Percentiles rank a stretch among this genome's conserved stretches.
Evolutionary conservation across 2,329 filamentous ascomycete species (phyloP).

Genomic region (Aspergillus flavus): DNA sequence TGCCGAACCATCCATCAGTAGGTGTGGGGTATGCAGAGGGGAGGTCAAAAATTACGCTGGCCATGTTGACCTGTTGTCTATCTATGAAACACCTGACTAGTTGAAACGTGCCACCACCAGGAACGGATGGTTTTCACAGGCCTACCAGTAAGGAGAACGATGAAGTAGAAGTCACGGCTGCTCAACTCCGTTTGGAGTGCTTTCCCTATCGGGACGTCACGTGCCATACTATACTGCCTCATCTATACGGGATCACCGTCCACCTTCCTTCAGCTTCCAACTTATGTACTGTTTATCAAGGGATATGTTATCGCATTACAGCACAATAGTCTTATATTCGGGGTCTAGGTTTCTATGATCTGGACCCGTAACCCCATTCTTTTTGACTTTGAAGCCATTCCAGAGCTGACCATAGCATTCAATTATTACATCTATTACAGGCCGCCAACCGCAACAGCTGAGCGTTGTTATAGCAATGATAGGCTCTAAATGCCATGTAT

Average conservation of each 20-base stretch:
- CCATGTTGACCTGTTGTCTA: constrained; percentile 26
- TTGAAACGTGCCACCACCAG: not conserved
- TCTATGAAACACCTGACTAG: not conserved
- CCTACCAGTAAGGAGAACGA: not conserved
- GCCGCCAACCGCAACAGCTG: not conserved
- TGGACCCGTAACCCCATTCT: constrained; percentile 9
- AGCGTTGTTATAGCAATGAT: constrained; percentile 7
- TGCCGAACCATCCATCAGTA: constrained; percentile 46
- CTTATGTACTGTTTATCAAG: not conserved
- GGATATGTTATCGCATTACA: not conserved
- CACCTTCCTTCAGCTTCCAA: not conserved
- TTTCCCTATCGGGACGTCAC: constrained; percentile 20
- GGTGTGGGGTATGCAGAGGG: not conserved
- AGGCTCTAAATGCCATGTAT: constrained; percentile 24
- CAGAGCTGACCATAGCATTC: constrained; percentile 6
- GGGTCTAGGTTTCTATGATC: not conserved
- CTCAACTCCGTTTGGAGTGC: constrained; percentile 7
- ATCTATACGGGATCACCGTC: not conserved
- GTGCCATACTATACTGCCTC: constrained; percentile 10
- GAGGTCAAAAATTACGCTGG: constrained; percentile 30
- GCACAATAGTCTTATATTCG: constrained; percentile 7
- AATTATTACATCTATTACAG: constrained; percentile 4
- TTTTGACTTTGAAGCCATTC: not conserved
- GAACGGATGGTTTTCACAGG: not conserved
- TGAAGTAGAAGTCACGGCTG: constrained; percentile 1